Base-by-base conservation (phyloP, 2,329 filamentous ascomycete species). In the Alternaria atra region DNA sequence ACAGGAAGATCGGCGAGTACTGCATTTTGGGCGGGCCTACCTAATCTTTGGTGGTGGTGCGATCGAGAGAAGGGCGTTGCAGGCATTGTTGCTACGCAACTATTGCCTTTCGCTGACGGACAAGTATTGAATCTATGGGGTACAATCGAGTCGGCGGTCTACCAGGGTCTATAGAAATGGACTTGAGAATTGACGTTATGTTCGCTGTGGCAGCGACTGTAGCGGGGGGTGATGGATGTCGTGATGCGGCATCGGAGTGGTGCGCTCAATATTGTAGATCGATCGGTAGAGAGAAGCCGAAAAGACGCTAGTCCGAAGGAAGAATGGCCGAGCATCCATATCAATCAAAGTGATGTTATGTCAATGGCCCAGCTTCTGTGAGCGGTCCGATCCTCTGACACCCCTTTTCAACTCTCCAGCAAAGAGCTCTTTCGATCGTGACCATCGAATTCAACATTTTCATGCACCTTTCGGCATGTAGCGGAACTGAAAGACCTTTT, bases 41-140 rank as follows among this genome's bases (percentile, higher is more conserved):
- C 55, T n/a, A 46, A 46, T 27, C 44, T 37, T 40, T 46, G 46
- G 46, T 58, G 15, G 52, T 39, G 52, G 52, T 55, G 52, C 52
- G 42, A 52, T 13, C 34, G 52, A n/a, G 51, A 40, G 17, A 30
- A 54, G 17, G 5, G 34, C 23, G 40, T 39, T 44, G 37, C 54
- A 34, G 29, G 46, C 46, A 43, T 57, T 27, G 29, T 51, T 32
- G 37, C 54, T 15, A 37, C 54, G 15, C 54, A 42, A 6, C n/a
- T 35, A 13, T 8, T 42, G 35, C 54, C 34, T 15, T 32, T 48
- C 9, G 29, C 27, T 17, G 44, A 29, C 30, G n/a, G 15, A 25
- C 17, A 54, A 17, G 34, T 15, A 32, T 52, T 39, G 50, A 9
- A 39, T 27, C 40, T 47, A n/a, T 39, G 17, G 46, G 20, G 15